phyloP scores from a whole-genome alignment of 129 eudicot genomes.

The Tanacetum coccineum region DNA sequence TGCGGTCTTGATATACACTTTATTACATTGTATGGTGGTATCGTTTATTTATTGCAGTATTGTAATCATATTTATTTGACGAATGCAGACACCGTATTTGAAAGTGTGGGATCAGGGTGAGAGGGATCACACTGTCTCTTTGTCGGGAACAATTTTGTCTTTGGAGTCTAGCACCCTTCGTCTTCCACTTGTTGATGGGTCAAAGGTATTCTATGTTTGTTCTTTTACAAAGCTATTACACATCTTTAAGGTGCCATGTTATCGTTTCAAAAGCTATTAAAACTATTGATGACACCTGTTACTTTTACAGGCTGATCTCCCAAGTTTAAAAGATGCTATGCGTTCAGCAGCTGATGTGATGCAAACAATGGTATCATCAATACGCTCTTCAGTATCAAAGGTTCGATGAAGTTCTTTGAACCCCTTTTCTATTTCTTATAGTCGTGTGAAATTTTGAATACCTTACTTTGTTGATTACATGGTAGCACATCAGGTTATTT shows the following conservation, averaged over 20 bases:
- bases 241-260: conserved; percentile 2
- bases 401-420: conserved; percentile 33
- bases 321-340: conserved; percentile 61
- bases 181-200: conserved; percentile 41
- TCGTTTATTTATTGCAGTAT: conserved; percentile 1
- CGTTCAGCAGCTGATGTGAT: conserved; percentile 77
- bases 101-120: conserved; percentile 37
- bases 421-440: not conserved
- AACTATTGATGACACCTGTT: conserved; percentile 1
- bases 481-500: not conserved
- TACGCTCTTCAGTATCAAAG: conserved; percentile 53
- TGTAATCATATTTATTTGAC: conserved; percentile 4
- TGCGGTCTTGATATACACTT: conserved; percentile 6
- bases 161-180: conserved; percentile 42
- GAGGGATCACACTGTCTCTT: conserved; percentile 31
- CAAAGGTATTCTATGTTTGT: conserved; percentile 24
- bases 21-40: not conserved
- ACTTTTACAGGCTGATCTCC: conserved; percentile 61
- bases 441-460: conserved; percentile 4
- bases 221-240: not conserved
- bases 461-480: conserved; percentile 13
- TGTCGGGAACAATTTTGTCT: conserved; percentile 34
- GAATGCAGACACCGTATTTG: conserved; percentile 34
- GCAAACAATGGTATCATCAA: conserved; percentile 72
- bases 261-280: not conserved